Evolutionary conservation across 2,329 filamentous ascomycete species (phyloP).

Genomic region (Cordyceps sp.): DNA sequence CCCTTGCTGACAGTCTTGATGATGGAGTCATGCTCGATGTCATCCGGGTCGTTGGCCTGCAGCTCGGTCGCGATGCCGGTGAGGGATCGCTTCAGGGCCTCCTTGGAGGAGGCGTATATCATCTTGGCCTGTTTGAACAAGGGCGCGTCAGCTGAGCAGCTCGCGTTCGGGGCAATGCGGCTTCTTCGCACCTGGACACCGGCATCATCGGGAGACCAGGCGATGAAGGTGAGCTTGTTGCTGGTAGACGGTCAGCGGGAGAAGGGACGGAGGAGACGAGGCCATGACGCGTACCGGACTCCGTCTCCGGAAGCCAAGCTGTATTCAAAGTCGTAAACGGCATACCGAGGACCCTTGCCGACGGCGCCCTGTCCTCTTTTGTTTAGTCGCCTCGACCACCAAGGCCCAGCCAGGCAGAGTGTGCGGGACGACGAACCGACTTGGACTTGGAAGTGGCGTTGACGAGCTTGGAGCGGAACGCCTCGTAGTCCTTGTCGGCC

Average conservation of each 20-base stretch:
- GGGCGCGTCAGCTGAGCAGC: not conserved
- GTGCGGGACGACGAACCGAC: constrained; percentile 29
- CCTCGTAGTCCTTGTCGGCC: constrained; percentile 48
- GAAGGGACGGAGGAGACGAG: not conserved
- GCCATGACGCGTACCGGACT: constrained; percentile 33
- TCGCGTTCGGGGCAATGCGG: too few species aligned
- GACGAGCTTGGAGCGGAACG: constrained; percentile 62
- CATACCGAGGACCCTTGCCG: constrained; percentile 61
- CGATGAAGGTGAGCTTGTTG: constrained; percentile 66
- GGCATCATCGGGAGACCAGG: constrained; percentile 72
- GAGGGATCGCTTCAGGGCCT: constrained; percentile 65
- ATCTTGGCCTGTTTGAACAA: constrained; percentile 77
- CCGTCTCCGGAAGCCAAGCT: constrained; percentile 56
- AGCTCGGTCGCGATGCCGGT: constrained; percentile 61
- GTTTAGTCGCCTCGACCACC: not conserved
- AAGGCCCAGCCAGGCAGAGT: not conserved
- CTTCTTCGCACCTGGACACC: constrained; percentile 43
- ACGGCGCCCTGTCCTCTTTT: constrained; percentile 27
- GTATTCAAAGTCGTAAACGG: constrained; percentile 76
- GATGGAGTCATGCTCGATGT: constrained; percentile 63
- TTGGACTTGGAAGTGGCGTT: constrained; percentile 57
- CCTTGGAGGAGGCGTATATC: constrained; percentile 81
- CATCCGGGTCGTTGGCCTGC: constrained; percentile 71
- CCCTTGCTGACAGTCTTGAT: constrained; percentile 51
- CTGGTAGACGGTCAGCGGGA: constrained; percentile 19